These are phyloP conservation scores for Porogramme epimiltina DNA, from an alignment of 1,284 basidiomycete species.

Conservation along the genomic window DNA sequence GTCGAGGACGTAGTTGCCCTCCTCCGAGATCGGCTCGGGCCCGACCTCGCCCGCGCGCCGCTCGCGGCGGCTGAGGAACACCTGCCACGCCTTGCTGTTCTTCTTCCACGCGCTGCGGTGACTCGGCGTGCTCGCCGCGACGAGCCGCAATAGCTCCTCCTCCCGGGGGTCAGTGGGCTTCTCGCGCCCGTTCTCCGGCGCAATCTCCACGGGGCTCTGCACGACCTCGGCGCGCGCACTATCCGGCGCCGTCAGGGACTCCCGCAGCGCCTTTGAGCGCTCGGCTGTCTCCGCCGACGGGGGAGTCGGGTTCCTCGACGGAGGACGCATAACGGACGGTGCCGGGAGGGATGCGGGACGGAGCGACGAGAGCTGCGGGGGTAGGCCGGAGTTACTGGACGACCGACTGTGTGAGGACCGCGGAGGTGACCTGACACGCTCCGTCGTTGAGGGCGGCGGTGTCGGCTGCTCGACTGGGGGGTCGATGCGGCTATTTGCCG, in stretches of 20 bases:
- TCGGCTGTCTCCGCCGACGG: conserved; percentile 18
- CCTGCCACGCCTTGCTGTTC: conserved; percentile 63
- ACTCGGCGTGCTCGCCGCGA: conserved; percentile 69
- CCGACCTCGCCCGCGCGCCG: conserved; percentile 34
- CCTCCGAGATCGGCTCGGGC: conserved; percentile 47
- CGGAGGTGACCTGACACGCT: conserved; percentile 19
- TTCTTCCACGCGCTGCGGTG: conserved; percentile 71
- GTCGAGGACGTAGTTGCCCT: conserved; percentile 34
- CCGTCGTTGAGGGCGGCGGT: conserved; percentile 17
- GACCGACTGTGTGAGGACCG: conserved; percentile 29
- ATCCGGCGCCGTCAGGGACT: conserved; percentile 15
- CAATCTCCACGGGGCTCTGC: conserved; percentile 13
- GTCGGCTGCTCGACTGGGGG: conserved; percentile 18
- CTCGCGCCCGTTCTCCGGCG: not conserved
- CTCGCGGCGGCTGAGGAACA: conserved; percentile 52
- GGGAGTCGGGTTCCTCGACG: conserved; percentile 11
- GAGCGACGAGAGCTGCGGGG: conserved; percentile 58
- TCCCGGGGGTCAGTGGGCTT: conserved; percentile 45
- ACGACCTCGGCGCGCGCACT: conserved; percentile 6
- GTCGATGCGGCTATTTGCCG: conserved; percentile 9
- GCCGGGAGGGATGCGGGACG: conserved; percentile 68
- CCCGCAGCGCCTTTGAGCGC: conserved; percentile 24
- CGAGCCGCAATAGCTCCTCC: conserved; percentile 56
- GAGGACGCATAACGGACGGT: conserved; percentile 43
- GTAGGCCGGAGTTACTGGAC: conserved; percentile 43